Evolutionary conservation across 176 grass and related monocot species (phyloP).

Genomic region (Alopecurus myosuroides): DNA sequence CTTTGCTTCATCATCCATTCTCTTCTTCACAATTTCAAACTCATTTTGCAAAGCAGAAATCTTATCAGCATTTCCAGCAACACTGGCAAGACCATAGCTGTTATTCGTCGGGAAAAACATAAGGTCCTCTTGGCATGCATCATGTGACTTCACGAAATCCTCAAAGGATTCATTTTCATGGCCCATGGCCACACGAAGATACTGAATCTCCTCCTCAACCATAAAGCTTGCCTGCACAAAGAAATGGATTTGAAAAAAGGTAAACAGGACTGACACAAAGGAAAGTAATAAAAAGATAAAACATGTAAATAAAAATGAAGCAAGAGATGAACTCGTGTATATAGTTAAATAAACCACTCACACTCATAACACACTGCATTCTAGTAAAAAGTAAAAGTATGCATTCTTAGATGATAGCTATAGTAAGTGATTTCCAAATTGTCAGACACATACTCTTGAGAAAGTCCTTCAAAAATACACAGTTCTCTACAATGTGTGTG

Average conservation of each 20-base stretch:
- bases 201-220: constrained; percentile 70
- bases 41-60: constrained; percentile 70
- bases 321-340: background rate
- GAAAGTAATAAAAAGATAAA: background rate
- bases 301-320: background rate
- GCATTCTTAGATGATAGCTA: background rate
- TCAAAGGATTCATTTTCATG: constrained; percentile 83
- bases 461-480: background rate
- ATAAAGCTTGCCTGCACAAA: constrained; percentile 64
- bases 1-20: constrained; percentile 93
- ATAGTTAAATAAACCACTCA: background rate
- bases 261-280: background rate
- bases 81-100: constrained; percentile 80
- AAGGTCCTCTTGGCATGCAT: constrained; percentile 93
- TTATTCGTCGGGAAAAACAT: constrained; percentile 74
- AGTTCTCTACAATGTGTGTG: background rate
- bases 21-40: constrained; percentile 86
- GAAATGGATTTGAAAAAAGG: background rate
- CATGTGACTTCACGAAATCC: constrained; percentile 80
- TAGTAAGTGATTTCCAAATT: background rate
- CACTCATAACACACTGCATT: background rate
- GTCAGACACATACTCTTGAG: background rate
- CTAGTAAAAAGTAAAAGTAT: background rate
- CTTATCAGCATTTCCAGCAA: constrained; percentile 78
- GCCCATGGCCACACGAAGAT: constrained; percentile 70